Base-by-base conservation (phyloP, 352 stramenopile genomes). In the Sclerospora graminicola region DNA sequence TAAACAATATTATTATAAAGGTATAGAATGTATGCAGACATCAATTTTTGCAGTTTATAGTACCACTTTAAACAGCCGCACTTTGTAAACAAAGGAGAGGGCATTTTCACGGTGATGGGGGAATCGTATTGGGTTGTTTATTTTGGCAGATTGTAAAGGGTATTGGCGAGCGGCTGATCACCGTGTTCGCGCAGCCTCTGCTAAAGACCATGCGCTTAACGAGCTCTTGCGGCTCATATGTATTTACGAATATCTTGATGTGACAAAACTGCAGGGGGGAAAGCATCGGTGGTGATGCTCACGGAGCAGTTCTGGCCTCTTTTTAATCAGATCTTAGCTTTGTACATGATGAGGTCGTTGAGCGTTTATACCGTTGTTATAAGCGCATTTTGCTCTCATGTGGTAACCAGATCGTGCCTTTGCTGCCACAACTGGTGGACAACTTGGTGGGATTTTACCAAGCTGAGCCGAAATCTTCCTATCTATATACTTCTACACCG, bases 311-410 rank as follows among this genome's bases (percentile, higher is more conserved):
- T 91, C 4, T 94, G 80, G 75, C 72, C 73, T 18, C 56, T 87
- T 13, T 78, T 94, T 20, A 80, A 91, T 41, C 68, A 91, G 42
- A 72, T 88, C 45, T 46, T 91, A 33, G 48, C 52, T n/a, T 49
- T 91, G n/a, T 94, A 84, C 81, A 84, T 9, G 77, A 85, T 21
- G 78, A 89, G 41, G 58, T 94, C 5, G 78, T 94, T 1, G 82
- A 94, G 52, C 63, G 78, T 33, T 71, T 89, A 4, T 94, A 79
- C 27, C 79, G 82, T 1, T 87, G 67, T 60, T 91, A 90, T 60
- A 94, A 94, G 55, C 82, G 80, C 18, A 90, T 91, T 57, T 60
- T 94, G 38, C 77, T 75, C n/a, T 71, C 55, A 2, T 87, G 76
- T 28, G 75, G 75, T 2, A 21, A 41, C 4, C 54, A 73, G 2